A percentile compares a stretch with the other conserved stretches of the same genome.
These are phyloP conservation scores for Trifolium fragiferum DNA, from an alignment of 306 rosid genomes.

Conservation along the genomic window DNA sequence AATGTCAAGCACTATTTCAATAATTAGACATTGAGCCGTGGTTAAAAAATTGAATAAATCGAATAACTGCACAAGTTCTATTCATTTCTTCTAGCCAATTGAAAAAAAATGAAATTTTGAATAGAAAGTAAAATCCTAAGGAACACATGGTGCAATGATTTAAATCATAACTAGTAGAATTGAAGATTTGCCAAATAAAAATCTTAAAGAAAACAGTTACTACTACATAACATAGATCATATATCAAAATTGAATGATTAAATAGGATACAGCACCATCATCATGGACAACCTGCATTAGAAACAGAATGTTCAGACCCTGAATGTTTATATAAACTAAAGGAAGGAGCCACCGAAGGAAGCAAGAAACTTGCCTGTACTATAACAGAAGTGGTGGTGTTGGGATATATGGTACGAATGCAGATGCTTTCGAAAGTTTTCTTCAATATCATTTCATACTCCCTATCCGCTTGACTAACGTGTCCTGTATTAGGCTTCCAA, in stretches of 20 bases:
- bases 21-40: conserved; percentile 5
- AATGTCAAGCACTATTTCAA: conserved; percentile 7
- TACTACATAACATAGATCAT: not conserved
- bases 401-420: conserved; percentile 71
- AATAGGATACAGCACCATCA: conserved; percentile 94
- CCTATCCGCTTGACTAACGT: conserved; percentile 73
- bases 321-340: not conserved
- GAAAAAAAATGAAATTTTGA: conserved; percentile 2
- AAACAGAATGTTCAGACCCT: conserved; percentile 38
- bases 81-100: conserved; percentile 13
- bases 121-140: conserved; percentile 32
- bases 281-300: conserved; percentile 87
- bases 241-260: conserved; percentile 34
- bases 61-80: not conserved
- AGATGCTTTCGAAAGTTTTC: conserved; percentile 80
- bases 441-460: conserved; percentile 88
- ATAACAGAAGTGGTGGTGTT: conserved; percentile 79
- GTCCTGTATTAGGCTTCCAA: conserved; percentile 96
- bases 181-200: not conserved
- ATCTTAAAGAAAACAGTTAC: conserved; percentile 18
- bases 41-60: not conserved
- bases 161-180: not conserved
- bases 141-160: conserved; percentile 1
- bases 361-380: conserved; percentile 60
- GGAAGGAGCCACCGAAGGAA: not conserved